Percentiles rank a stretch among this genome's conserved stretches.
These are phyloP conservation scores for Curvularia spicifera DNA, from an alignment of 2,329 filamentous ascomycete genomes.

Conservation along the genomic window DNA sequence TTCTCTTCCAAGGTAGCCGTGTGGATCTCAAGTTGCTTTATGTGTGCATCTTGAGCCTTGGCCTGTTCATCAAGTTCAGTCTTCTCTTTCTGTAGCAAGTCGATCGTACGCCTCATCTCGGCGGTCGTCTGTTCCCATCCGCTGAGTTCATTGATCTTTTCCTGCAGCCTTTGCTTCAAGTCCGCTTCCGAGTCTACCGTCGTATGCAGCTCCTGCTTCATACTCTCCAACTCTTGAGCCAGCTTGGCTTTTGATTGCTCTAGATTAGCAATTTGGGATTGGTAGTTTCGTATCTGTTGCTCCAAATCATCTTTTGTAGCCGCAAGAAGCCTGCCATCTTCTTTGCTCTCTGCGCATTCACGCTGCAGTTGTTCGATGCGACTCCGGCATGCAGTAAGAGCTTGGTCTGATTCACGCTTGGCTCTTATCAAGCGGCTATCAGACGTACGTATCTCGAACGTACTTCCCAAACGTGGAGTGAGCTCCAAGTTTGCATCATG, in stretches of 20 bases:
- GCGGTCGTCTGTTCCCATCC: slow-evolving; percentile 28
- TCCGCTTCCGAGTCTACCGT: slow-evolving; percentile 27
- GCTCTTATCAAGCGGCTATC: slow-evolving; percentile 46
- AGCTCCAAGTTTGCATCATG: slow-evolving; percentile 32
- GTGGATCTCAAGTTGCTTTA: slow-evolving; percentile 34
- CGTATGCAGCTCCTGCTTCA: slow-evolving; percentile 30
- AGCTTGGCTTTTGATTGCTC: slow-evolving; percentile 36
- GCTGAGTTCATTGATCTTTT: slow-evolving; percentile 37
- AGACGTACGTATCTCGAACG: slow-evolving; percentile 39
- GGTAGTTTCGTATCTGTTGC: slow-evolving; percentile 38
- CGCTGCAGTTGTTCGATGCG: slow-evolving; percentile 44
- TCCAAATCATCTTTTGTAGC: slow-evolving; percentile 30
- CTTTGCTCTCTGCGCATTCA: slow-evolving; percentile 38
- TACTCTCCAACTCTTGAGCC: slow-evolving; percentile 31
- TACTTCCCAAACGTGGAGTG: slow-evolving; percentile 23
- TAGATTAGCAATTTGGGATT: slow-evolving; percentile 37
- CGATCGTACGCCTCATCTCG: slow-evolving; percentile 30
- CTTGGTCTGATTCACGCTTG: slow-evolving; percentile 47
- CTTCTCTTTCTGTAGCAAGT: slow-evolving; percentile 35
- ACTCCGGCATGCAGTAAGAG: slow-evolving; percentile 43
- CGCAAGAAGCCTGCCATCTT: slow-evolving; percentile 30
- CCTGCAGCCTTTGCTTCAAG: slow-evolving; percentile 33
- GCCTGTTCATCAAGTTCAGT: slow-evolving; percentile 29
- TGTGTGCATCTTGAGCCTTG: slow-evolving; percentile 18
- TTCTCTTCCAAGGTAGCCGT: slow-evolving; percentile 32